Conservation (phyloP, 169 alveolate genomes). For the Cryptosporidium xiaoi region DNA sequence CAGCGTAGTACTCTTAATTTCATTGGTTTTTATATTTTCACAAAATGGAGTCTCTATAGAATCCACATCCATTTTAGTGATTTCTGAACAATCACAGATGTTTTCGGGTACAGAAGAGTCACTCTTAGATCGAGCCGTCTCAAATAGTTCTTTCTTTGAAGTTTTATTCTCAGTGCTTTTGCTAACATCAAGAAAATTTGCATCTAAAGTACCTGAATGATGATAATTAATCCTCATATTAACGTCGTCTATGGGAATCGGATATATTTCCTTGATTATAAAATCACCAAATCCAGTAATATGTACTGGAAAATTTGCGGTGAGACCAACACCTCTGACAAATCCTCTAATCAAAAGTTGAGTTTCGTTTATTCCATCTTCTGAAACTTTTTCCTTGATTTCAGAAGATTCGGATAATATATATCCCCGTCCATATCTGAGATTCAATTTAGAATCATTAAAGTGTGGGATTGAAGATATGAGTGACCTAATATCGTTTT, state of each 20-base stretch:
- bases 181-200: too few relatives aligned
- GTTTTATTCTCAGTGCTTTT: background rate
- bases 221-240: background rate
- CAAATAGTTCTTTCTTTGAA: background rate
- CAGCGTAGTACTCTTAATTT: slow-evolving; percentile 84
- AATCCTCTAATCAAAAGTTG: slow-evolving; percentile 80
- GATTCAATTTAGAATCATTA: slow-evolving; percentile 63
- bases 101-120: slow-evolving; percentile 77
- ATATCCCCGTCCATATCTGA: slow-evolving; percentile 75
- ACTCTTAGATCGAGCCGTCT: too few relatives aligned
- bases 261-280: slow-evolving; percentile 69
- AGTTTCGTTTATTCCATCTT: slow-evolving; percentile 49
- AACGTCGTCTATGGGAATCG: background rate
- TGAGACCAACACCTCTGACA: slow-evolving; percentile 80
- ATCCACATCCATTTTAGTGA: slow-evolving; percentile 77
- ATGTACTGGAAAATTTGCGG: slow-evolving; percentile 81
- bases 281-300: slow-evolving; percentile 85
- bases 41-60: slow-evolving; percentile 73
- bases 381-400: slow-evolving; percentile 1
- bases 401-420: slow-evolving; percentile 62
- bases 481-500: slow-evolving; percentile 32
- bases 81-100: slow-evolving; percentile 66
- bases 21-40: slow-evolving; percentile 78
- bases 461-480: slow-evolving; percentile 17
- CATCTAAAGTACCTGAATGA: background rate